Evolutionary conservation across 306 rosid genomes (phyloP), one percentile per base, ranked within the genome.

Genomic region (Cicer cuneatum): DNA sequence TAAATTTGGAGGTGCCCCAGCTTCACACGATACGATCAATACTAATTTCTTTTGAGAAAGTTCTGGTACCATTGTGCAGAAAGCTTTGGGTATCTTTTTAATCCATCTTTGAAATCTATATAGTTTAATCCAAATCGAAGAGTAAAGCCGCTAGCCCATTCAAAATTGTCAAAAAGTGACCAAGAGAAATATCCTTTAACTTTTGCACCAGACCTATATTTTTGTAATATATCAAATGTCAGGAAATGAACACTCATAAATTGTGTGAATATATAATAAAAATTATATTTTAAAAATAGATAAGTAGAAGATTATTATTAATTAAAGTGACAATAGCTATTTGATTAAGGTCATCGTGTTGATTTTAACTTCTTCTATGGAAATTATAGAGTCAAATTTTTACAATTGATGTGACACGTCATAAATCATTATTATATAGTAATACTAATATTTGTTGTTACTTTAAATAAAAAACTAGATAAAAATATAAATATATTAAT

Each of bases 141-240:
- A 0, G 73, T 56, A n/a, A 56, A 89, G 1, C 93, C 93, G 0
- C 8, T 16, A 3, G 5, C 8, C 90, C 90, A 89, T 78, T 89
- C 90, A 51, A 79, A 77, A 7, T 15, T 9, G 39, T 89, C 90
- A 15, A 85, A 42, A 42, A 89, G 58, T 2, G 89, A 85, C 93
- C 93, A 89, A 56, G 87, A 86, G 49, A 78, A 86, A 15, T 71
- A 86, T 0, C 89, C 90, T 9, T 77, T 81, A 18, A 89, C 90
- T 0, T 82, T 86, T 1, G 29, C 85, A 0, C 93, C 90, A 18
- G 24, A 38, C 76, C 89, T 85, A 6, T 10, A 47, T 11, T 11
- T 47, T 14, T 51, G 5, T 51, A 51, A 29, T 3, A 49, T 5
- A 51, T 51, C 7, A 51, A n/a, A 51, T 6, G 7, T 13, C 7